Percentiles rank a stretch among this genome's conserved stretches.
These are phyloP conservation scores for Vitis hybrid DNA, from an alignment of 177 flowering plant species.

Conservation along the genomic window DNA sequence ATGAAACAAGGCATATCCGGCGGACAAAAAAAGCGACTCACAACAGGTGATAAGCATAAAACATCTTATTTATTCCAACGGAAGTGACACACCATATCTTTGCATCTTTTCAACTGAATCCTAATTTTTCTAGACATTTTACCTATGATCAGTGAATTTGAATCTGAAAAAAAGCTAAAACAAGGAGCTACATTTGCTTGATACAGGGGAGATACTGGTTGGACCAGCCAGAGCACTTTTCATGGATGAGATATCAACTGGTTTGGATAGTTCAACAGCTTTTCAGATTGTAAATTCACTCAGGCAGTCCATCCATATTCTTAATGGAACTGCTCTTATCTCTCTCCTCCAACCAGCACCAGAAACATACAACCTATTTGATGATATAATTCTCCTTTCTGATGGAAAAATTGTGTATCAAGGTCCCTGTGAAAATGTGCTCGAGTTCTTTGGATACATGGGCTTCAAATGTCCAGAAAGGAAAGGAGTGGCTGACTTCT, in stretches of 20 bases:
- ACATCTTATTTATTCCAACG: not conserved
- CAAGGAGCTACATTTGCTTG: no score
- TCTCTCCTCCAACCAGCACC: slow-evolving; percentile 43
- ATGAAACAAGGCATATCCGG: slow-evolving; percentile 39
- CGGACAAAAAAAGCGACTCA: slow-evolving; percentile 39
- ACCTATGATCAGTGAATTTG: no score
- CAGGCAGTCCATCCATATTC: slow-evolving; percentile 30
- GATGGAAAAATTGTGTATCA: slow-evolving; percentile 38
- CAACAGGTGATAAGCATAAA: slow-evolving; percentile 22
- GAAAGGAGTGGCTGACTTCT: slow-evolving; percentile 38
- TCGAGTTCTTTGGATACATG: slow-evolving; percentile 33
- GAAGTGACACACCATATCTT: no score
- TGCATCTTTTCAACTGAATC: no score
- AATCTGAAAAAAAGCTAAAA: no score
- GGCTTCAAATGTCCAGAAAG: slow-evolving; percentile 39
- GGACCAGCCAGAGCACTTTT: slow-evolving; percentile 39
- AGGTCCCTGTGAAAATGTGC: slow-evolving; percentile 36
- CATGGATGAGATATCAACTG: slow-evolving; percentile 43
- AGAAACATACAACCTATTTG: slow-evolving; percentile 33
- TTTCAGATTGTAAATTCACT: slow-evolving; percentile 32
- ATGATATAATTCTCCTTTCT: slow-evolving; percentile 34
- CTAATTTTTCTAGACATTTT: no score
- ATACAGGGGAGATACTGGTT: slow-evolving; percentile 40
- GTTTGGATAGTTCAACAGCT: slow-evolving; percentile 37
- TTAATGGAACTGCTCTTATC: slow-evolving; percentile 29